Percentiles rank a stretch among this genome's conserved stretches.
Evolutionary conservation across 257 asterid genomes (phyloP).

Genomic region (Solanum okadae): DNA sequence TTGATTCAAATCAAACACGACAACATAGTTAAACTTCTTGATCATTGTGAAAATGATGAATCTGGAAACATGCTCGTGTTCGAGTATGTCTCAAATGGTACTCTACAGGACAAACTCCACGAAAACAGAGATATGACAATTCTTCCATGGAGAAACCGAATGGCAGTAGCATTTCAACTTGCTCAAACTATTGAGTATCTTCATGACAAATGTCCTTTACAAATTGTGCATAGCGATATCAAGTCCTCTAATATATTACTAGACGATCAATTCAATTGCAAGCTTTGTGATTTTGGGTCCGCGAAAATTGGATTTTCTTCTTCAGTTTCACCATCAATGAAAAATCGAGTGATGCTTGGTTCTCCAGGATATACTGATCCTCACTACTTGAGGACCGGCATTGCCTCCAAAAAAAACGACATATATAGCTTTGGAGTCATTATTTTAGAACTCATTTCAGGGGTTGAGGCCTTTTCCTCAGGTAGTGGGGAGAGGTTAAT

Average conservation of each 20-base stretch:
- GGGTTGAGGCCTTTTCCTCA: conserved; percentile 41
- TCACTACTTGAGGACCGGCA: conserved; percentile 50
- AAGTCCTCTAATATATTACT: conserved; percentile 56
- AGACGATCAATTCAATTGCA: conserved; percentile 43
- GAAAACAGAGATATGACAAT: neutral
- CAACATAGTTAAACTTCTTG: conserved; percentile 49
- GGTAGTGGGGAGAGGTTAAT: conserved; percentile 35
- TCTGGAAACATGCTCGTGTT: conserved; percentile 34
- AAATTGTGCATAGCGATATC: conserved; percentile 65
- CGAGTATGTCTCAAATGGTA: conserved; percentile 52
- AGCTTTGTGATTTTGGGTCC: conserved; percentile 76
- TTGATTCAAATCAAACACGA: conserved; percentile 36
- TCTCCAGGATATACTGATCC: conserved; percentile 85
- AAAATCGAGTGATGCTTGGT: conserved; percentile 28
- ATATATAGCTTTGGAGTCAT: conserved; percentile 57
- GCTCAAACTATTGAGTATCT: conserved; percentile 57
- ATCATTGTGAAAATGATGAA: conserved; percentile 37
- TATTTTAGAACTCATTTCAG: conserved; percentile 55
- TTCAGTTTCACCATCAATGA: conserved; percentile 19
- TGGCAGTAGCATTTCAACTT: conserved; percentile 51
- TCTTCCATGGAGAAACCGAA: conserved; percentile 49
- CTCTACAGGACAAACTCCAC: conserved; percentile 51
- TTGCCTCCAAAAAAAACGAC: conserved; percentile 59
- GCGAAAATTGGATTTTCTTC: conserved; percentile 62
- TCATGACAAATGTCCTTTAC: conserved; percentile 40